Percentiles rank a stretch among this genome's conserved stretches.
These are phyloP conservation scores for Fusarium napiforme DNA, from an alignment of 2,329 filamentous ascomycete species.

Conservation along the genomic window DNA sequence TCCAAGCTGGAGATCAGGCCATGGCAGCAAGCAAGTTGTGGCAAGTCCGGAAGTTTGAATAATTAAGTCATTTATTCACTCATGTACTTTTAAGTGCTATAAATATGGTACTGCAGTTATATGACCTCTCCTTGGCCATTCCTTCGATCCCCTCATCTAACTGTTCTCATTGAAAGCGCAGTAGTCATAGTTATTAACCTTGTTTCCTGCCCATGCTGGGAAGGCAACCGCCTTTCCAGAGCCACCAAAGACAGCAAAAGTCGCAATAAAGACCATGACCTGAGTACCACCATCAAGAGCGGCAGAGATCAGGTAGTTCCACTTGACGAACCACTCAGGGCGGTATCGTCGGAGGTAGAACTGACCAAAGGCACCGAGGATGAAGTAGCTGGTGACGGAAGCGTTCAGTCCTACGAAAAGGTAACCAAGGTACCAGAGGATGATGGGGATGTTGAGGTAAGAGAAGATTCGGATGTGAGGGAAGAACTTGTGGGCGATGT, in stretches of 20 bases:
- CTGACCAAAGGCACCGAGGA: constrained; percentile 60
- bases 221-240: constrained; percentile 57
- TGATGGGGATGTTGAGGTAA: constrained; percentile 62
- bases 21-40: too few species aligned
- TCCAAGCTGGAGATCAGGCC: too few species aligned
- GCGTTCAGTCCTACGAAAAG: constrained; percentile 54
- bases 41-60: too few species aligned
- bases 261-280: constrained; percentile 61
- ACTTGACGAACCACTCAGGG: constrained; percentile 63
- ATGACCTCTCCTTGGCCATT: too few species aligned
- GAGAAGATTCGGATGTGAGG: constrained; percentile 54
- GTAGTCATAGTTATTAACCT: constrained; percentile 36
- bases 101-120: too few species aligned
- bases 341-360: constrained; percentile 63
- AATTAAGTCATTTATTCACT: too few species aligned
- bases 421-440: constrained; percentile 44
- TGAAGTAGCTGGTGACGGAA: constrained; percentile 63
- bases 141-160: not conserved
- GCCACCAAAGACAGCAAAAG: constrained; percentile 66
- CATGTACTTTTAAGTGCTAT: too few species aligned
- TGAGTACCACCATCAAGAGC: constrained; percentile 64
- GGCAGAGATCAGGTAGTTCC: constrained; percentile 62
- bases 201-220: constrained; percentile 66
- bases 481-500: constrained; percentile 41
- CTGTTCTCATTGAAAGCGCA: not conserved